These are phyloP conservation scores for Cadophora malorum DNA, from an alignment of 2,329 filamentous ascomycete genomes.

Conservation along the genomic window DNA sequence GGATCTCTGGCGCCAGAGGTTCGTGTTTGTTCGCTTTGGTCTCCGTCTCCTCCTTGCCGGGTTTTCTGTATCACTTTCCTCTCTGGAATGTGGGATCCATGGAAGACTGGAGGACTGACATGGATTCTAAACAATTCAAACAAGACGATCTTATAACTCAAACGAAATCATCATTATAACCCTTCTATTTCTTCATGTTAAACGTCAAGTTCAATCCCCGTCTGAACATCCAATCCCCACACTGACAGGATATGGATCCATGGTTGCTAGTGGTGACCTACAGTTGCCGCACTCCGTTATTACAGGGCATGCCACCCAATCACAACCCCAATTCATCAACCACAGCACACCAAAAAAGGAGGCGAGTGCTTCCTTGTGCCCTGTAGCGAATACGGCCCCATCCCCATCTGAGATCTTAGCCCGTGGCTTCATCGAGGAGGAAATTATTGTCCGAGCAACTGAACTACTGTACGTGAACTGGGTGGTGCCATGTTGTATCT, in stretches of 20 bases:
- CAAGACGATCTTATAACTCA: no score
- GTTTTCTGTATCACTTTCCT: no score
- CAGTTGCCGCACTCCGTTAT: slow-evolving; percentile 22
- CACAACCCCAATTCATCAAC: slow-evolving; percentile 8
- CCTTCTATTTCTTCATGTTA: neutral
- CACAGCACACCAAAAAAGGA: neutral
- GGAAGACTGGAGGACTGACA: no score
- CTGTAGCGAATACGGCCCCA: neutral
- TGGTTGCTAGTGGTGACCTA: slow-evolving; percentile 20
- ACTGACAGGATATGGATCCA: slow-evolving; percentile 7
- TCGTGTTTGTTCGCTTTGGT: neutral
- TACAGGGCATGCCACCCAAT: slow-evolving; percentile 25
- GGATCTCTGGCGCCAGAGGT: neutral
- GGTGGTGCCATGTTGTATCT: slow-evolving; percentile 8
- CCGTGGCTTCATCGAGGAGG: slow-evolving; percentile 14
- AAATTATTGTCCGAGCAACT: slow-evolving; percentile 22
- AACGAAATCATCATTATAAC: no score
- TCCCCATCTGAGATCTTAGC: slow-evolving; percentile 1
- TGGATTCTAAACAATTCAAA: no score
- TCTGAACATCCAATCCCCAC: slow-evolving; percentile 13
- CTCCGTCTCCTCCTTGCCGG: no score
- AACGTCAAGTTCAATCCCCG: neutral
- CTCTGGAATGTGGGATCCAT: no score
- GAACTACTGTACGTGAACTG: neutral
- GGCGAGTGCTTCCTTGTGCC: slow-evolving; percentile 1